Percentiles rank a stretch among this genome's conserved stretches.
Conservation (phyloP, 2,329 filamentous ascomycete species). For the Pseudocercospora crystallina region DNA sequence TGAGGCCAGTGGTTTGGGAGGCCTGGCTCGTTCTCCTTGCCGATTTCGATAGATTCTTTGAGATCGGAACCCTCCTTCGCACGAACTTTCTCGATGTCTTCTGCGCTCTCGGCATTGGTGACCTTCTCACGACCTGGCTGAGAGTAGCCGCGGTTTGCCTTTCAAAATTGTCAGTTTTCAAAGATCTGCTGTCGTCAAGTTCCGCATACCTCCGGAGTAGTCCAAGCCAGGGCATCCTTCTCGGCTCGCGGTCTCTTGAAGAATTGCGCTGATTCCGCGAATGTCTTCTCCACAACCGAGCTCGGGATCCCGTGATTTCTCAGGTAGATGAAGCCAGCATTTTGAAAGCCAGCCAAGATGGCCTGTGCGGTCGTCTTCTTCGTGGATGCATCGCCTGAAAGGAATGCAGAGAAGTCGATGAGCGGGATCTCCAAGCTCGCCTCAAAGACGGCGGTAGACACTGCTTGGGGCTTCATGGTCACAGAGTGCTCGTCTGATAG, state of each 20-base stretch:
- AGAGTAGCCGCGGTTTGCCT: conserved; percentile 50
- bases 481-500: background rate
- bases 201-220: conserved; percentile 38
- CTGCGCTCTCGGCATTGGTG: conserved; percentile 53
- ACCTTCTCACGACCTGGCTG: conserved; percentile 66
- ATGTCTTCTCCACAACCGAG: conserved; percentile 33
- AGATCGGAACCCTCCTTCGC: conserved; percentile 47
- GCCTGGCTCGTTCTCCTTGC: conserved; percentile 58
- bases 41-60: conserved; percentile 63
- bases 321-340: conserved; percentile 85
- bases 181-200: background rate
- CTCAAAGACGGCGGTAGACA: conserved; percentile 32
- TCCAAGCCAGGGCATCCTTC: conserved; percentile 69
- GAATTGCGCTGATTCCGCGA: conserved; percentile 61
- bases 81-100: conserved; percentile 59
- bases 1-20: conserved; percentile 77
- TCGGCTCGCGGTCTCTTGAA: conserved; percentile 62
- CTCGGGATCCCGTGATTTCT: conserved; percentile 71
- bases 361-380: conserved; percentile 57
- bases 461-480: conserved; percentile 19
- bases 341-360: conserved; percentile 77
- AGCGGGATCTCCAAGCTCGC: conserved; percentile 46
- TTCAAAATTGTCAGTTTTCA: conserved; percentile 4
- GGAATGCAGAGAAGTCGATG: conserved; percentile 73
- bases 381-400: conserved; percentile 38